These are phyloP conservation scores for Ganoderma lucidum DNA, from an alignment of 1,284 basidiomycete species.

Conservation along the genomic window DNA sequence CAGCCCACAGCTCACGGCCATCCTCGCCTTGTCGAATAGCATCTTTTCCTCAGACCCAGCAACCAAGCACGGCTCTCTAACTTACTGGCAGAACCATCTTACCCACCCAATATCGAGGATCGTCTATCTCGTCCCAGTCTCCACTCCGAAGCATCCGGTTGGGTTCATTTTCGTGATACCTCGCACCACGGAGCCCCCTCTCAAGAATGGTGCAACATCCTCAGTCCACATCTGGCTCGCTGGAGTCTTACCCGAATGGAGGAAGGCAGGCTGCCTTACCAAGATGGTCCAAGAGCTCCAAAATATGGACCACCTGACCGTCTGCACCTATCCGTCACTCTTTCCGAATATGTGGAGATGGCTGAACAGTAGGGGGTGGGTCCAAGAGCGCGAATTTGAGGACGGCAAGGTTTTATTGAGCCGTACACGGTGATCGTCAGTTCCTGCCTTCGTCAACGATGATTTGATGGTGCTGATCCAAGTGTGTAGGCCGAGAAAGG, in stretches of 20 bases:
- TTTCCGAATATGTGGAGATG: constrained; percentile 42
- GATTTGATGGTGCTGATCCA: not conserved
- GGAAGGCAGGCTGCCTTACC: constrained; percentile 35
- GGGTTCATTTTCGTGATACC: constrained; percentile 39
- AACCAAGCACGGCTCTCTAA: constrained; percentile 37
- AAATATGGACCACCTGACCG: constrained; percentile 22
- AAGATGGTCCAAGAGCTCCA: constrained; percentile 34
- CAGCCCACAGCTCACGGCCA: constrained; percentile 19
- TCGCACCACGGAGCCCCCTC: constrained; percentile 30
- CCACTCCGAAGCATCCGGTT: constrained; percentile 21
- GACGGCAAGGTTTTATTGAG: constrained; percentile 38
- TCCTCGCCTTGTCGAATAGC: constrained; percentile 35
- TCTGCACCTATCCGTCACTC: constrained; percentile 37
- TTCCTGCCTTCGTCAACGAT: not conserved
- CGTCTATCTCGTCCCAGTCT: constrained; percentile 31
- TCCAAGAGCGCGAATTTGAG: constrained; percentile 23
- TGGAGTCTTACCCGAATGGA: constrained; percentile 34
- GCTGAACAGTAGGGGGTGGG: constrained; percentile 38
- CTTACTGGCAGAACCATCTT: constrained; percentile 35
- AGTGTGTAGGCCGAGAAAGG: not conserved
- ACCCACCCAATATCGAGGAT: constrained; percentile 32
- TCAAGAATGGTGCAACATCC: constrained; percentile 26
- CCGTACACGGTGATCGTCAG: constrained; percentile 7
- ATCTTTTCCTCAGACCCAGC: constrained; percentile 34
- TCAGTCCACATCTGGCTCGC: constrained; percentile 40